Conservation (phyloP, 345 rosid species). For the Excoecaria cochinchinensis region DNA sequence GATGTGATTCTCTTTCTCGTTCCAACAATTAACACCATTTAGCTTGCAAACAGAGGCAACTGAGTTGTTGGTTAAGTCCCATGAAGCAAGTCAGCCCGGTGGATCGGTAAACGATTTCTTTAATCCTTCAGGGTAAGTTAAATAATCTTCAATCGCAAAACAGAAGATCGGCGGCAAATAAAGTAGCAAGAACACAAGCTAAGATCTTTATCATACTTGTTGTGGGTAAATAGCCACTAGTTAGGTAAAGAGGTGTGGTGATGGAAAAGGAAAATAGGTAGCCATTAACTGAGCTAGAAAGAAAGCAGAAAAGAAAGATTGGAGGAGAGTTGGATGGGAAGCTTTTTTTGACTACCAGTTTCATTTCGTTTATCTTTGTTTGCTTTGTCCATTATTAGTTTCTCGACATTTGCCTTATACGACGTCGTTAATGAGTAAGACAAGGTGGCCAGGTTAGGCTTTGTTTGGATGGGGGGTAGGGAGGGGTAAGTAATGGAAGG, state of each 20-base stretch:
- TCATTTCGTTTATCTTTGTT: neutral
- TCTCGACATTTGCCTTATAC: too few relatives aligned
- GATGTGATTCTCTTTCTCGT: too few relatives aligned
- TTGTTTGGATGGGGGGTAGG: too few relatives aligned
- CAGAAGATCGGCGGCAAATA: neutral
- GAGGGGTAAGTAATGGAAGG: too few relatives aligned
- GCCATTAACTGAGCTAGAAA: conserved; percentile 39
- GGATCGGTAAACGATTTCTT: conserved; percentile 48
- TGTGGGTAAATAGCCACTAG: neutral
- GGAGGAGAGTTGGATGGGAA: neutral
- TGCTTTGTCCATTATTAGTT: too few relatives aligned
- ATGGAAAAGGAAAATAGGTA: conserved; percentile 4
- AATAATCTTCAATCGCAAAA: conserved; percentile 55
- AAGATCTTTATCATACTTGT: conserved; percentile 29
- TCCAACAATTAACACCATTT: too few relatives aligned
- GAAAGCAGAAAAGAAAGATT: neutral
- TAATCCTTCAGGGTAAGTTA: conserved; percentile 64
- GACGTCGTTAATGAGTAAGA: too few relatives aligned
- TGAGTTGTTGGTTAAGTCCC: conserved; percentile 62
- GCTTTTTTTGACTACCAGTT: neutral
- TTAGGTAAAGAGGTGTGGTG: conserved; percentile 8
- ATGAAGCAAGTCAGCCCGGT: conserved; percentile 40
- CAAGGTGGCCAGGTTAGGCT: too few relatives aligned
- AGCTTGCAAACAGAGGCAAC: conserved; percentile 64
- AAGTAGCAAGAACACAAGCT: neutral